These are phyloP conservation scores for Cryptococcus sp. DNA, from an alignment of 1,284 basidiomycete species.

Conservation along the genomic window DNA sequence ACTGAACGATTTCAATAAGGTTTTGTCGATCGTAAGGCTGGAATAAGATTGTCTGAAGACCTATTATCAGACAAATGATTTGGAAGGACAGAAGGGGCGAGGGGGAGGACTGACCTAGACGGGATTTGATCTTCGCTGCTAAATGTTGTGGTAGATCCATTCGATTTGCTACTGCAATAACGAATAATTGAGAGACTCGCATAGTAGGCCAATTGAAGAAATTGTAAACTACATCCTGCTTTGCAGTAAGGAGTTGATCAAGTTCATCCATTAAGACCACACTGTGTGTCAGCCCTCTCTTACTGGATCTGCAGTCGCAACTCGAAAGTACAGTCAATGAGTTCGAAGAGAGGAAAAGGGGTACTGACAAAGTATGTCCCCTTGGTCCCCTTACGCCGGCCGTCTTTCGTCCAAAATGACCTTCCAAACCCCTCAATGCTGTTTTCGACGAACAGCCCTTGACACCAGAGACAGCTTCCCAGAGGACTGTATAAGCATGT, in stretches of 20 bases:
- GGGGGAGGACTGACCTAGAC: constrained; percentile 62
- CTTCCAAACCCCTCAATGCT: constrained; percentile 45
- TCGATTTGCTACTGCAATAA: constrained; percentile 96
- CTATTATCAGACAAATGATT: constrained; percentile 46
- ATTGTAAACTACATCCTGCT: constrained; percentile 98
- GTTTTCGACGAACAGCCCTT: constrained; percentile 55
- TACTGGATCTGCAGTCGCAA: too few relatives aligned
- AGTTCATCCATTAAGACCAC: constrained; percentile 98
- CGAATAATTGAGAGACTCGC: constrained; percentile 77
- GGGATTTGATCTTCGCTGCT: constrained; percentile 84
- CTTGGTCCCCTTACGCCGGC: constrained; percentile 44
- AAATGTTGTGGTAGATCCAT: constrained; percentile 97
- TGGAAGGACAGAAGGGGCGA: neutral
- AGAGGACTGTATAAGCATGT: constrained; percentile 80
- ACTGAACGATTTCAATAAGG: constrained; percentile 79
- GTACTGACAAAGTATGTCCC: constrained; percentile 47
- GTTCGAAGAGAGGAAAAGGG: too few relatives aligned
- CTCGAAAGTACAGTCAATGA: neutral
- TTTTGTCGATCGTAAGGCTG: constrained; percentile 80
- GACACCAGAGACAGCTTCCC: constrained; percentile 78
- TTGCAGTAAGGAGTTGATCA: constrained; percentile 90
- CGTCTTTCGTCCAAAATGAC: constrained; percentile 42
- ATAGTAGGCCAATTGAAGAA: constrained; percentile 99
- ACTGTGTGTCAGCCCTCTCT: constrained; percentile 48
- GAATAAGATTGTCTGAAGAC: constrained; percentile 95